phyloP scores from a whole-genome alignment of 2,329 filamentous ascomycete genomes.

The Stemphylium lycopersici region DNA sequence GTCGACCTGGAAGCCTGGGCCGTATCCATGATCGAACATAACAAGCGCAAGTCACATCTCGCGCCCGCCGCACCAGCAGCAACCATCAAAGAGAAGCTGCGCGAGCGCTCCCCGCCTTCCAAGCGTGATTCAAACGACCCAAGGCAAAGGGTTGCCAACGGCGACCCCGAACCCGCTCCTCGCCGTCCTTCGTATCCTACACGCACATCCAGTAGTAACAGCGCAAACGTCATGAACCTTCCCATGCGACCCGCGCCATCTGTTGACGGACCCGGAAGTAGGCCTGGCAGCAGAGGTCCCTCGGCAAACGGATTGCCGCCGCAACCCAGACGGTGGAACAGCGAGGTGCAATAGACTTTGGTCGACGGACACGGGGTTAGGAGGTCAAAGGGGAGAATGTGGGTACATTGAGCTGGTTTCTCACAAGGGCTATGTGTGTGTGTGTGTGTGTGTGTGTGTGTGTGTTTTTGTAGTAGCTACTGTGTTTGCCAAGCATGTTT shows the following conservation, averaged over 20 bases:
- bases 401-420: not conserved
- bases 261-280: conserved; percentile 33
- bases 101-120: conserved; percentile 40
- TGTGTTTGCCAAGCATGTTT: not conserved
- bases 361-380: too few species aligned
- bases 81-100: conserved; percentile 47
- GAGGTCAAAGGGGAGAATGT: not conserved
- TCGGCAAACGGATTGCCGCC: conserved; percentile 13
- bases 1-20: conserved; percentile 95
- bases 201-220: conserved; percentile 52
- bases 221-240: conserved; percentile 50
- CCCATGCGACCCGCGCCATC: conserved; percentile 55
- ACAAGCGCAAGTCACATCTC: conserved; percentile 94
- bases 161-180: conserved; percentile 34
- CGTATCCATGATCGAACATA: conserved; percentile 87
- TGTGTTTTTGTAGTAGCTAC: too few species aligned
- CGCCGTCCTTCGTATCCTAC: conserved; percentile 50
- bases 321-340: conserved; percentile 41
- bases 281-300: conserved; percentile 30
- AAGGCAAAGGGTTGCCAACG: conserved; percentile 32
- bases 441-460: not conserved
- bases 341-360: conserved; percentile 41
- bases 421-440: not conserved
- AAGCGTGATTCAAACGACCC: conserved; percentile 31
- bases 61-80: conserved; percentile 79